Evolutionary conservation across 345 rosid genomes (phyloP).

Genomic region (Citrus maxima): DNA sequence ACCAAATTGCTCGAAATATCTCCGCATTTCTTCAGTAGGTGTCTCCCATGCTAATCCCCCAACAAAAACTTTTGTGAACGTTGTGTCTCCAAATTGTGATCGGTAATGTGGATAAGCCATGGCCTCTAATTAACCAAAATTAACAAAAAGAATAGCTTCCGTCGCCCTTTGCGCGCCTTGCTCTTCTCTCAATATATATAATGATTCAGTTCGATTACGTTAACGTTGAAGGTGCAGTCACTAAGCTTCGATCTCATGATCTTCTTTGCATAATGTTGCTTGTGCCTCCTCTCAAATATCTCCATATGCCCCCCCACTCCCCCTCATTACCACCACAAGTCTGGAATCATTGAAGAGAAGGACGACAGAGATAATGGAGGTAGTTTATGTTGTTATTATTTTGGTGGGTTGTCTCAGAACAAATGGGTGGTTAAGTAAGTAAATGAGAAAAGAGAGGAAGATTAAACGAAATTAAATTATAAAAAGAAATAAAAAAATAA

Average conservation of each 20-base stretch:
- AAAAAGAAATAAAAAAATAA: neutral
- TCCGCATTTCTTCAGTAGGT: constrained; percentile 77
- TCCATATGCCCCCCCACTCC: too few species aligned
- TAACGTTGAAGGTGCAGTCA: neutral
- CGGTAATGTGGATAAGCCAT: constrained; percentile 70
- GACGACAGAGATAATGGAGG: constrained; percentile 17
- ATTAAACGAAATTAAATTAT: too few species aligned
- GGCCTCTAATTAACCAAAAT: constrained; percentile 17
- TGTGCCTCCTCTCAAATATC: too few species aligned
- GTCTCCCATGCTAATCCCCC: constrained; percentile 99
- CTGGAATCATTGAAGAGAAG: constrained; percentile 18
- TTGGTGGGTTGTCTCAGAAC: neutral
- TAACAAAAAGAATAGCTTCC: neutral
- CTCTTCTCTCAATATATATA: too few species aligned
- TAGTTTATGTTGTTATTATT: constrained; percentile 15
- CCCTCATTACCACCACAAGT: constrained; percentile 6
- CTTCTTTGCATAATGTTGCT: constrained; percentile 1
- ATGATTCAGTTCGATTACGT: neutral
- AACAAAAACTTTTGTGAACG: constrained; percentile 79
- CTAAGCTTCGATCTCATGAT: constrained; percentile 13
- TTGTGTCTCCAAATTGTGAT: constrained; percentile 92
- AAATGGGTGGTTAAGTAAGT: constrained; percentile 31
- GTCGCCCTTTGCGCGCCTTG: too few species aligned
- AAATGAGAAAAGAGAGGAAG: constrained; percentile 12
- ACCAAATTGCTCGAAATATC: constrained; percentile 83